A percentile compares a stretch with the other conserved stretches of the same genome.
These are phyloP conservation scores for Biscogniauxia sp. DNA, from an alignment of 2,329 filamentous ascomycete genomes.

Conservation along the genomic window DNA sequence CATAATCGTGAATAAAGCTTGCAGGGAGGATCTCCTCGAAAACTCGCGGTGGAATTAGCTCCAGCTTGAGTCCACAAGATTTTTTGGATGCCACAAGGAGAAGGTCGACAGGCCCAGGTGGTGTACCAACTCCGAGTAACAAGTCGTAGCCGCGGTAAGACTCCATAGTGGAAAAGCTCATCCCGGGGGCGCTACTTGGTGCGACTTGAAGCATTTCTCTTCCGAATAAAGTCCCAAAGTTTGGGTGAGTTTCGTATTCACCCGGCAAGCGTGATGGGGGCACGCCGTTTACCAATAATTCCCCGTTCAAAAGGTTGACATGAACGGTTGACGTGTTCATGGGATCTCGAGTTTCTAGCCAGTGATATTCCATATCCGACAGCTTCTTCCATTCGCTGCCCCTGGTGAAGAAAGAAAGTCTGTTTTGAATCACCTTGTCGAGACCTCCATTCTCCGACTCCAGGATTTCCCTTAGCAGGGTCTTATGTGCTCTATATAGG, in stretches of 20 bases:
- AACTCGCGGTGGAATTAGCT: slow-evolving; percentile 35
- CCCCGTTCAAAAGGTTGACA: neutral
- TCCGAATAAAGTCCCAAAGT: neutral
- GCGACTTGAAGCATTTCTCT: neutral
- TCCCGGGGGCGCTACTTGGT: neutral
- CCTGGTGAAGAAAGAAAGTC: neutral
- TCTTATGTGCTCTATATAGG: neutral
- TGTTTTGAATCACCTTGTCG: neutral
- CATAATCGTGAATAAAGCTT: slow-evolving; percentile 37
- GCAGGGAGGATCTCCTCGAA: slow-evolving; percentile 33
- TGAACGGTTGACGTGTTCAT: neutral
- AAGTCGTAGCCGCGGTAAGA: neutral
- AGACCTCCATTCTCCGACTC: neutral
- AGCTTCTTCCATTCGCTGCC: neutral
- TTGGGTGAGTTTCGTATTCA: neutral
- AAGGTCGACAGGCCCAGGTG: neutral
- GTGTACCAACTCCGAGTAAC: neutral
- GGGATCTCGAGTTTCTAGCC: neutral
- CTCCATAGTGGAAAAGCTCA: neutral
- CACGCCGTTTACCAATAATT: neutral
- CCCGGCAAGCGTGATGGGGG: neutral
- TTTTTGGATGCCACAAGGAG: neutral
- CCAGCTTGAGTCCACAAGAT: slow-evolving; percentile 1
- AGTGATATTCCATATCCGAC: neutral
- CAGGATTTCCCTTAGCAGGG: neutral